A percentile compares a stretch with the other conserved stretches of the same genome.
These are phyloP conservation scores for Didymella sp. DNA, from an alignment of 2,329 filamentous ascomycete species.

Conservation along the genomic window DNA sequence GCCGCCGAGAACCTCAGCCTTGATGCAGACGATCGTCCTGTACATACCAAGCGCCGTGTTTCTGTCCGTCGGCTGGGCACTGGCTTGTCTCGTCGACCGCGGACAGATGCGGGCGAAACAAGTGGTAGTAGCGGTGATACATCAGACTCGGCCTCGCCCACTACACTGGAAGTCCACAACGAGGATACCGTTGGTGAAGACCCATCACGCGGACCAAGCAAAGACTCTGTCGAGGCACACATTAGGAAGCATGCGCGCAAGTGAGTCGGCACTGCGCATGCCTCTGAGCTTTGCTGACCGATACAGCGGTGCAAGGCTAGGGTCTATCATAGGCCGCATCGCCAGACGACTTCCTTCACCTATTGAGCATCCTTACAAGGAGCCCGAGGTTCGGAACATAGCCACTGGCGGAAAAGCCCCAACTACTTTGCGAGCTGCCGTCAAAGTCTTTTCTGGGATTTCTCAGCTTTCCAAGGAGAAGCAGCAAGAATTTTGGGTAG, in stretches of 20 bases:
- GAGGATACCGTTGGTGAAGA: neutral
- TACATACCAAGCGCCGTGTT: constrained; percentile 23
- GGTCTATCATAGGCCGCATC: constrained; percentile 23
- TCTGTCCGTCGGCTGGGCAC: constrained; percentile 32
- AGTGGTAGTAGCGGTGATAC: constrained; percentile 14
- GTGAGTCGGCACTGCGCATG: constrained; percentile 13
- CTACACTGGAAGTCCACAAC: constrained; percentile 3
- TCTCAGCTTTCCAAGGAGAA: constrained; percentile 28
- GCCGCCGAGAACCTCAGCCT: constrained; percentile 12
- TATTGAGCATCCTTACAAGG: constrained; percentile 17
- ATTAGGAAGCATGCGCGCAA: constrained; percentile 24
- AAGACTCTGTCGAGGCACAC: constrained; percentile 24
- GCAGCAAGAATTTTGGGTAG: constrained; percentile 37
- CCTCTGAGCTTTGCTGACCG: neutral
- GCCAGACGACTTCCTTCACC: constrained; percentile 30
- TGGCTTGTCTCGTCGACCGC: constrained; percentile 30
- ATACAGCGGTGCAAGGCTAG: constrained; percentile 24
- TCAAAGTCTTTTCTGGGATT: constrained; percentile 33
- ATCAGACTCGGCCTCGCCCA: constrained; percentile 3
- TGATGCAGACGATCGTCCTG: neutral
- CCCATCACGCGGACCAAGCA: constrained; percentile 6
- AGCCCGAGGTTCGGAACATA: neutral
- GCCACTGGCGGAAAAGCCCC: constrained; percentile 11
- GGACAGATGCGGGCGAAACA: constrained; percentile 28
- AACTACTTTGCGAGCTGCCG: constrained; percentile 30